Percentiles rank a stretch among this genome's conserved stretches.
These are phyloP conservation scores for Suhomyces guaymorum DNA, from an alignment of 1,139 yeast species.

Conservation along the genomic window DNA sequence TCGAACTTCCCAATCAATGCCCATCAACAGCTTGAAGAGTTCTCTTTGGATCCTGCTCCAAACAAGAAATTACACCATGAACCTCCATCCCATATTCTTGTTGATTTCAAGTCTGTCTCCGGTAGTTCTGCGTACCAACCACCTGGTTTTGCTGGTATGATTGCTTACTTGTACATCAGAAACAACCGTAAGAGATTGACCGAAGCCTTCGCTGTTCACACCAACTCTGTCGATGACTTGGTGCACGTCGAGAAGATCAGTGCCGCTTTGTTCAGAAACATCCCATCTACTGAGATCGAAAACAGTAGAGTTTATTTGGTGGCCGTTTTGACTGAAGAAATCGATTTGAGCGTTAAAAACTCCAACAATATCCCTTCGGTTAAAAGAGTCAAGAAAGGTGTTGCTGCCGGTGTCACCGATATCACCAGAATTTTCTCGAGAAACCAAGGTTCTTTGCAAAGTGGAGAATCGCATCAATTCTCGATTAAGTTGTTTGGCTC, in stretches of 20 bases:
- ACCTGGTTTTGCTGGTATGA: constrained; percentile 68
- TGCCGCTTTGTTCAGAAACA: constrained; percentile 77
- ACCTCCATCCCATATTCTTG: constrained; percentile 74
- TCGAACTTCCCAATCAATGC: constrained; percentile 67
- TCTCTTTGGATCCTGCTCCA: constrained; percentile 45
- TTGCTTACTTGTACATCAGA: constrained; percentile 72
- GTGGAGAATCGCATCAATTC: constrained; percentile 72
- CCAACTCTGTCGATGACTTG: constrained; percentile 58
- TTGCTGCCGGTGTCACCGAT: constrained; percentile 88
- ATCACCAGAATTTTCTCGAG: constrained; percentile 75
- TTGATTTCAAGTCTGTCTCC: constrained; percentile 72
- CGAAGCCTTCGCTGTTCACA: constrained; percentile 75
- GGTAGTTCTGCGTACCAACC: constrained; percentile 66
- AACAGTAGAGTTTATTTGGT: constrained; percentile 65
- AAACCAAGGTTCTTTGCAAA: constrained; percentile 57
- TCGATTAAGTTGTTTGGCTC: constrained; percentile 74
- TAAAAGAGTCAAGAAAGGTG: constrained; percentile 67
- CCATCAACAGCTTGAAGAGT: constrained; percentile 32
- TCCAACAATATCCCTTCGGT: constrained; percentile 29
- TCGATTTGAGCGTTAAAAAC: constrained; percentile 37
- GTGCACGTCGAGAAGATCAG: constrained; percentile 66
- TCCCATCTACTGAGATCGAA: constrained; percentile 71
- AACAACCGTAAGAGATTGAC: constrained; percentile 67
- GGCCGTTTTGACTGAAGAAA: constrained; percentile 65
- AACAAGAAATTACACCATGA: constrained; percentile 50